Evolutionary conservation across 495 filamentous ascomycete genomes (phyloP).

Genomic region (Podospora fimiseda): DNA sequence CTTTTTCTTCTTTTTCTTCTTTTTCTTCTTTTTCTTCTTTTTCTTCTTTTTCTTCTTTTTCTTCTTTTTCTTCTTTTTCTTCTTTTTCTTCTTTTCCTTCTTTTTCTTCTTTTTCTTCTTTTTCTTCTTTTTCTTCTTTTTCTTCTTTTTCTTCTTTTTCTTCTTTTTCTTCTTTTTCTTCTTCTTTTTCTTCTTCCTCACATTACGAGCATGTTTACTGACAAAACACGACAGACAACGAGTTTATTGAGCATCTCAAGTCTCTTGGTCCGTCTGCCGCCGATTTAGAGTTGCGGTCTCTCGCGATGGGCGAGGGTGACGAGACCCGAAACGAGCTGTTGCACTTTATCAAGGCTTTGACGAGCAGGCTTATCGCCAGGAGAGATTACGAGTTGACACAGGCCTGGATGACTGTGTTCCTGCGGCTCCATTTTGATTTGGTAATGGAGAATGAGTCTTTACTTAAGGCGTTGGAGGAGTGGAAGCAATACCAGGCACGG

Average conservation of each 20-base stretch:
- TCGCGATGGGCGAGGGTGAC: constrained; percentile 43
- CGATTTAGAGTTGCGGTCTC: constrained; percentile 81
- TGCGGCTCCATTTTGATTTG: constrained; percentile 62
- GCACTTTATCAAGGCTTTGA: constrained; percentile 71
- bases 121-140: too few species aligned
- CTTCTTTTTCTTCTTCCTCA: too few species aligned
- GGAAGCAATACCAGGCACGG: constrained; percentile 59
- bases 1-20: constrained; percentile 1
- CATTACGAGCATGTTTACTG: constrained; percentile 12
- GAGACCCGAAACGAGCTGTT: constrained; percentile 42
- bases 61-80: too few species aligned
- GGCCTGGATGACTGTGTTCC: constrained; percentile 92
- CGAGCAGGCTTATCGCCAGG: constrained; percentile 53
- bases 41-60: too few species aligned
- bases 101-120: too few species aligned
- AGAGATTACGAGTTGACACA: constrained; percentile 89
- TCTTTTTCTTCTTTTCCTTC: too few species aligned
- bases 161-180: too few species aligned
- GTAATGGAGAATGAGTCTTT: constrained; percentile 36
- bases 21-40: too few species aligned
- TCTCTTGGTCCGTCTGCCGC: constrained; percentile 71
- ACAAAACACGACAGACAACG: constrained; percentile 30
- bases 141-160: too few species aligned
- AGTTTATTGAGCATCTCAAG: constrained; percentile 72
- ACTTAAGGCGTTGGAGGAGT: constrained; percentile 50